Evolutionary conservation across 441 rosid species (phyloP).

Genomic region (Corymbia citriodora): DNA sequence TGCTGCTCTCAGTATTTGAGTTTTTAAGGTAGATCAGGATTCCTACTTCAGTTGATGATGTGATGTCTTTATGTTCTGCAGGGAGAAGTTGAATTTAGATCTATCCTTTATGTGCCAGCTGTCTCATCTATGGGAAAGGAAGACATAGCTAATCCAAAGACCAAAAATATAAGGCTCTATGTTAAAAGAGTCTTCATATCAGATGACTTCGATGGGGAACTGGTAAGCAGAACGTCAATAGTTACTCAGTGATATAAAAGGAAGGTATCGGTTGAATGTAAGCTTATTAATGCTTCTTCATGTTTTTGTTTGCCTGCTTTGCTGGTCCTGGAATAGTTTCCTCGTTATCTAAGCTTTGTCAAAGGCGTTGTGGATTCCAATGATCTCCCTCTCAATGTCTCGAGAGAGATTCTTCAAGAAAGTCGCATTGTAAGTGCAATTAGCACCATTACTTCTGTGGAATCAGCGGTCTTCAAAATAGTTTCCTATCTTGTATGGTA

Average conservation of each 20-base stretch:
- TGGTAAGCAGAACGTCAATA: conserved; percentile 42
- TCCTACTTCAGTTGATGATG: neutral
- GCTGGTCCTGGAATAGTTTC: conserved; percentile 52
- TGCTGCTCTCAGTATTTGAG: neutral
- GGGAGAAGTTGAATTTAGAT: conserved; percentile 98
- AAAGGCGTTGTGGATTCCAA: conserved; percentile 98
- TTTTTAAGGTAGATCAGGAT: neutral
- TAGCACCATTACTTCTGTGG: neutral
- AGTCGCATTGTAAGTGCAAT: conserved; percentile 67
- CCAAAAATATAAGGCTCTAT: conserved; percentile 90
- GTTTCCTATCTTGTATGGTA: neutral
- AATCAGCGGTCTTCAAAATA: neutral
- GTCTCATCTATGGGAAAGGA: conserved; percentile 71
- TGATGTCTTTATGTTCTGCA: conserved; percentile 9
- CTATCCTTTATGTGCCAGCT: conserved; percentile 86
- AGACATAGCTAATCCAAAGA: conserved; percentile 81
- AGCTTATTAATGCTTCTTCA: conserved; percentile 1
- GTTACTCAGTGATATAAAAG: neutral
- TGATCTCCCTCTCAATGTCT: conserved; percentile 94
- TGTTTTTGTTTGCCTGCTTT: neutral
- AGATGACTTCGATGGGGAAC: conserved; percentile 95
- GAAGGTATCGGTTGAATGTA: neutral
- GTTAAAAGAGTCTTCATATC: conserved; percentile 95
- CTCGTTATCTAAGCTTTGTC: conserved; percentile 84
- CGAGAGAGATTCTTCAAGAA: conserved; percentile 99